Evolutionary conservation across 2,329 filamentous ascomycete species (phyloP), one percentile per base, ranked within the genome.

Genomic region (Aureobasidium sp.): DNA sequence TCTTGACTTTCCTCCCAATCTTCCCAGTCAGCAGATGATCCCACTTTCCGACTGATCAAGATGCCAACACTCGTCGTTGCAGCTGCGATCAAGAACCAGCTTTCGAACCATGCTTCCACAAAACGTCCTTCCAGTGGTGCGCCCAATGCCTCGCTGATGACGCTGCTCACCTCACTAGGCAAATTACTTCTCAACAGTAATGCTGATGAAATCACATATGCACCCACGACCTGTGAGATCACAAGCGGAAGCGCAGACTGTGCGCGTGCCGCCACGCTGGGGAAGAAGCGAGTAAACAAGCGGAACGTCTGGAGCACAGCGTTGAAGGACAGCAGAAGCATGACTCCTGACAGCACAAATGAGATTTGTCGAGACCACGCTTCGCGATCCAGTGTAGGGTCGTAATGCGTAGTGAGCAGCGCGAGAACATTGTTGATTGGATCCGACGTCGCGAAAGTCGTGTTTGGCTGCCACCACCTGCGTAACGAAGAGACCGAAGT

Each of bases 291-390:
- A 3, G 88, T 84, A 69, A 96, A 90, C 60, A 96, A 81, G 66
- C 88, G 86, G 68, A 93, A 89, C 0, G 91, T 96, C 72, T 94
- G 90, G n/a, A 92, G 78, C 21, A 90, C 90, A 62, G 86, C 89
- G 73, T 88, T 90, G 74, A 91, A 91, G 61, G 88, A 90, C 2
- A 89, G 87, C 16, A 90, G 80, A 27, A 96, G 85, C 72, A 96
- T 94, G 54, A 92, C 84, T 21, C 90, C 91, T 8, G 87, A 90
- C 5, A 96, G 81, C 27, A 91, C 77, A 74, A 96, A 95, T 63
- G 88, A 91, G 66, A 95, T 92, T 70, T 91, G 89, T 32, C 90
- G 86, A 27, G 89, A 87, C 90, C 90, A 95, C 10, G 89, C 88
- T 11, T 85, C 82, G 69, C 91, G 89, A 74, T 96, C 89, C 30